Evolutionary conservation across 805 yeast species (phyloP).

Genomic region (Kodamaea laetipori): DNA sequence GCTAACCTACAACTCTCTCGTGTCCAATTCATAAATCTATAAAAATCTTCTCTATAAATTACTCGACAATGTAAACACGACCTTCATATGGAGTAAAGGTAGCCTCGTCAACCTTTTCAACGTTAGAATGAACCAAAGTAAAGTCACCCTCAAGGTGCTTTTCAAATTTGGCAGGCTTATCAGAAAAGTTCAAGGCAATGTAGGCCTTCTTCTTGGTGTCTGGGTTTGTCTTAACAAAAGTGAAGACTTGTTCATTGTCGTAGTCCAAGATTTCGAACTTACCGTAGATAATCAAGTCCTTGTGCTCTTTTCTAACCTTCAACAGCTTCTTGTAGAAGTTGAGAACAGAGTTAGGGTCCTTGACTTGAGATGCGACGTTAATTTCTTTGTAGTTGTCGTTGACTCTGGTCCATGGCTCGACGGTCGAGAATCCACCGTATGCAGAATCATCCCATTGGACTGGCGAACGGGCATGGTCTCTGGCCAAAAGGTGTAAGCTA

Average conservation of each 20-base stretch:
- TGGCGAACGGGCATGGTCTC: constrained; percentile 60
- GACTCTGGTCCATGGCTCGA: constrained; percentile 55
- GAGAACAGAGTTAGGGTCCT: constrained; percentile 49
- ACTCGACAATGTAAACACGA: constrained; percentile 37
- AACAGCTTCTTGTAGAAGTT: constrained; percentile 49
- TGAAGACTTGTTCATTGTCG: constrained; percentile 44
- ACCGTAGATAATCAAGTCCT: constrained; percentile 50
- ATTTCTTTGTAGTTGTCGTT: constrained; percentile 51
- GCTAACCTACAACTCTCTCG: no score
- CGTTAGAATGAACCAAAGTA: constrained; percentile 36
- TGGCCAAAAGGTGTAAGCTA: constrained; percentile 40
- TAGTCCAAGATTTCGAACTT: constrained; percentile 45
- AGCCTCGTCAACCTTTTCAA: constrained; percentile 23
- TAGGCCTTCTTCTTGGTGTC: constrained; percentile 27
- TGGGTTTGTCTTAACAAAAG: constrained; percentile 40
- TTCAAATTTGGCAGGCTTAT: constrained; percentile 32
- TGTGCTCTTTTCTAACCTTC: constrained; percentile 44
- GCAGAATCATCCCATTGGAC: constrained; percentile 52
- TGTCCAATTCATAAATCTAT: no score
- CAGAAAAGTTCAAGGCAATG: constrained; percentile 47
- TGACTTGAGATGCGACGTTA: constrained; percentile 49
- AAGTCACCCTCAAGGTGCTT: constrained; percentile 29
- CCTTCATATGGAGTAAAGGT: constrained; percentile 48
- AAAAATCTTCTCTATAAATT: neutral
- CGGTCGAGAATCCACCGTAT: constrained; percentile 51